phyloP scores from a whole-genome alignment of 2,329 filamentous ascomycete genomes.

The Coleophoma crateriformis region DNA sequence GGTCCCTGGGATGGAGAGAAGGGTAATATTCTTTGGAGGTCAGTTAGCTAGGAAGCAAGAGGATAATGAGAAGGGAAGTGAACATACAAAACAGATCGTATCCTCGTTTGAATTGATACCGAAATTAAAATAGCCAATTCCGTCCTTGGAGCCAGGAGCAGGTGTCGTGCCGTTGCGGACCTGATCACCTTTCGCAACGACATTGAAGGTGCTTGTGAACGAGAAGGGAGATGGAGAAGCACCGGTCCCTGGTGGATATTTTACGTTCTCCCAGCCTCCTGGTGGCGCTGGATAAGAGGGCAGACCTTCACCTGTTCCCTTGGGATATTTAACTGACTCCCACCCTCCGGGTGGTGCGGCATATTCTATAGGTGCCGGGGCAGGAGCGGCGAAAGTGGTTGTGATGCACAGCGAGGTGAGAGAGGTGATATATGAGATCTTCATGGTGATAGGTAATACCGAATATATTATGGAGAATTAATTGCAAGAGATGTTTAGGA shows the following conservation, averaged over 20 bases:
- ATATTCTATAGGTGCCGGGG: constrained; percentile 5
- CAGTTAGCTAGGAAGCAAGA: background rate
- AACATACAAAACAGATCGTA: constrained; percentile 23
- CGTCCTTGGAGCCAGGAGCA: constrained; percentile 30
- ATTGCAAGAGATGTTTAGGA: no score
- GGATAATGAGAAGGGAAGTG: background rate
- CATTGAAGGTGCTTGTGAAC: constrained; percentile 40
- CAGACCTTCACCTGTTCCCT: constrained; percentile 8
- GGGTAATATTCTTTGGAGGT: constrained; percentile 36
- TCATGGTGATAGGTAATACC: constrained; percentile 3
- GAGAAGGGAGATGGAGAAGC: constrained; percentile 7
- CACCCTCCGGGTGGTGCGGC: constrained; percentile 8
- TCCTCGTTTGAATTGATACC: constrained; percentile 36
- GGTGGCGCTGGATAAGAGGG: constrained; percentile 9
- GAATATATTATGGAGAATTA: no score
- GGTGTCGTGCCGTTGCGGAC: constrained; percentile 34
- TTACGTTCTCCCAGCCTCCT: constrained; percentile 11
- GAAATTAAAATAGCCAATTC: constrained; percentile 40
- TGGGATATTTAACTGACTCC: constrained; percentile 8
- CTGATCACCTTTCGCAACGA: constrained; percentile 39
- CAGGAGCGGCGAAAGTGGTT: background rate
- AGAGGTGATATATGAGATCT: constrained; percentile 2
- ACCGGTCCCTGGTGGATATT: constrained; percentile 9
- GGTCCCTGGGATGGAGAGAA: constrained; percentile 36
- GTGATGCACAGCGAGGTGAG: background rate